Base-by-base conservation (phyloP, 2,329 filamentous ascomycete species). In the Fusarium sp. region DNA sequence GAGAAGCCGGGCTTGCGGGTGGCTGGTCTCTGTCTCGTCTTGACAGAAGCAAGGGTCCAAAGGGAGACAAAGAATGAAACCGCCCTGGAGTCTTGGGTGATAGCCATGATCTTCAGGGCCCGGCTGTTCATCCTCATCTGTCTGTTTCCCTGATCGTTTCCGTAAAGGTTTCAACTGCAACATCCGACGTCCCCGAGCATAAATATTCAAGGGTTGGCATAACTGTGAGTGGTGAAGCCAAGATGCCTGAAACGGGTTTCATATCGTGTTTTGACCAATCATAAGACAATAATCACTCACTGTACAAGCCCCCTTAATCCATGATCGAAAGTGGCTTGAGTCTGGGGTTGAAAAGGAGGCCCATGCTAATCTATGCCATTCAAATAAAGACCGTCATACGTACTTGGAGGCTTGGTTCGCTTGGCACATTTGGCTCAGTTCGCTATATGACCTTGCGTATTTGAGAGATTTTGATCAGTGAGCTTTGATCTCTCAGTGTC, bases 181-280 rank as follows among this genome's bases (percentile, higher is more conserved):
- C 10, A 26, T 25, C 31, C 31, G 31, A n/a, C 31, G 7, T 34
- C 31, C 40, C 41, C 39, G 56, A 59, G 50, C 53, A 44, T 57
- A 11, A 44, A 61, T 63, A 63, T 31, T 44, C 57, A 67, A 55
- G 65, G 64, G 57, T 46, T 48, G 41, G 43, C 44, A 39, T 43
- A 45, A 39, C 28, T 34, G n/a, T 13, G n/a, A 34, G 31, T 56
- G 47, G 49, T 47, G 19, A 52, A 46, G 44, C 48, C 58, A 64
- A 47, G 42, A 68, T 68, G 65, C 62, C 68, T 70, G 68, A 70
- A 68, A 70, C 68, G 61, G 51, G 67, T 70, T 70, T 69, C 67
- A 67, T 45, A 32, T 59, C 3, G 8, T 2, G 2, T 15, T 6
- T 13, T 4, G 11, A 19, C 68, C 64, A 70, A 70, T 70, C 53